A percentile compares a stretch with the other conserved stretches of the same genome.
Evolutionary conservation across 2,329 filamentous ascomycete genomes (phyloP).

Genomic region (Zymoseptoria tritici): DNA sequence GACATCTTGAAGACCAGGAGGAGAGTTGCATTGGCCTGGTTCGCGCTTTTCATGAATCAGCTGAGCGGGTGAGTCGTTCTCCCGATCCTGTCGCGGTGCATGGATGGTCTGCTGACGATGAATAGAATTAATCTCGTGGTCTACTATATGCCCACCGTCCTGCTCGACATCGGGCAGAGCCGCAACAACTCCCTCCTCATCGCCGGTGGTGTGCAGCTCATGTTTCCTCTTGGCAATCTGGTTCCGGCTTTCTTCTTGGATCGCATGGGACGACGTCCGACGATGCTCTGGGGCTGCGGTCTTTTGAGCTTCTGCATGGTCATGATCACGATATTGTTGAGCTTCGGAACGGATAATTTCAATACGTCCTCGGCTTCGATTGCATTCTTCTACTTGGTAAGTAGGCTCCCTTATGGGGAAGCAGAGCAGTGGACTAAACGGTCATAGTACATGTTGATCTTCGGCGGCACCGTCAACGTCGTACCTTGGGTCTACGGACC

Average conservation of each 20-base stretch:
- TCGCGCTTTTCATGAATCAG: conserved; percentile 34
- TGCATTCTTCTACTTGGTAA: conserved; percentile 41
- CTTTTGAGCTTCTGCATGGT: conserved; percentile 31
- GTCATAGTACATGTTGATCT: conserved; percentile 15
- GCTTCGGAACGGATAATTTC: conserved; percentile 31
- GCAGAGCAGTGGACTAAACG: too few species aligned
- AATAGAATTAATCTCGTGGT: conserved; percentile 30
- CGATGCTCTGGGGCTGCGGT: conserved; percentile 22
- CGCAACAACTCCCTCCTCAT: conserved; percentile 37
- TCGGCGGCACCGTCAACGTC: conserved; percentile 19
- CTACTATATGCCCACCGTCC: conserved; percentile 37
- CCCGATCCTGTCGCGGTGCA: too few species aligned
- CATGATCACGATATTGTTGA: conserved; percentile 31
- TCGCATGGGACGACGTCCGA: conserved; percentile 28
- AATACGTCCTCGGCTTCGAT: conserved; percentile 35
- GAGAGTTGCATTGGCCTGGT: conserved; percentile 31
- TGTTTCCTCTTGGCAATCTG: conserved; percentile 35
- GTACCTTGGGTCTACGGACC: conserved; percentile 31
- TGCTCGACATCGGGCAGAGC: conserved; percentile 36
- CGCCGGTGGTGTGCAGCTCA: conserved; percentile 34
- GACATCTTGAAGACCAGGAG: conserved; percentile 31
- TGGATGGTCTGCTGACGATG: conserved; percentile 9
- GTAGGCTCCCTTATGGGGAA: conserved; percentile 11
- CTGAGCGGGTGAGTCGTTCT: conserved; percentile 10
- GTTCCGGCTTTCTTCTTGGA: conserved; percentile 39